Percentiles rank a stretch among this genome's conserved stretches.
Conservation (phyloP, 345 rosid genomes). For the Brassica nigra region DNA sequence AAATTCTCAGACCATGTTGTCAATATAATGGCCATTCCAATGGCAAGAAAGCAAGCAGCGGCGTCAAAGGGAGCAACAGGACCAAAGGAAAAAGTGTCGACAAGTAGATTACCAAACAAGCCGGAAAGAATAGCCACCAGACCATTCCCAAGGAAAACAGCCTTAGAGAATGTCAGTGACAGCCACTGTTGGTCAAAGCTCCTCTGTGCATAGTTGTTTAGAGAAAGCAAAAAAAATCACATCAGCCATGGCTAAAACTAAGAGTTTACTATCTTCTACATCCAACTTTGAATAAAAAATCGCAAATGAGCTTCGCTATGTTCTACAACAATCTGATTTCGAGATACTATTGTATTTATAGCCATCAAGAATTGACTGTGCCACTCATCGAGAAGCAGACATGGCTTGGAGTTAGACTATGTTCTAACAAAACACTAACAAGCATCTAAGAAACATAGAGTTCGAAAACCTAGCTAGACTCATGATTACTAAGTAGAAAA, state of each 20-base stretch:
- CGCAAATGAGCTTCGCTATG: neutral
- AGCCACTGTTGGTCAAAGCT: slow-evolving; percentile 91
- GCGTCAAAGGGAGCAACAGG: slow-evolving; percentile 99
- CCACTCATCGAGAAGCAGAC: slow-evolving; percentile 8
- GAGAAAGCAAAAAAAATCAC: neutral
- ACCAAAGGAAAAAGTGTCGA: slow-evolving; percentile 79
- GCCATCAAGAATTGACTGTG: neutral
- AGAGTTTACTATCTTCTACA: slow-evolving; percentile 1
- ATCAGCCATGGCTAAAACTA: slow-evolving; percentile 24
- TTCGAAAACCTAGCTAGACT: slow-evolving; percentile 5
- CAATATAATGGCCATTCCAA: slow-evolving; percentile 84
- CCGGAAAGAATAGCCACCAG: slow-evolving; percentile 89
- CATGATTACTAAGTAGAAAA: neutral
- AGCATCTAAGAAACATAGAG: neutral
- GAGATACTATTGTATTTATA: neutral
- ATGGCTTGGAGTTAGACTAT: neutral
- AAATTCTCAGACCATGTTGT: slow-evolving; percentile 85
- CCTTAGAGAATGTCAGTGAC: slow-evolving; percentile 89
- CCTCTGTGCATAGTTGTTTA: slow-evolving; percentile 50
- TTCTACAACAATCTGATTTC: slow-evolving; percentile 9
- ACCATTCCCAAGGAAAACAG: slow-evolving; percentile 92
- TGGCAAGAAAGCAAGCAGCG: slow-evolving; percentile 88
- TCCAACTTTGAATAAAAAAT: neutral
- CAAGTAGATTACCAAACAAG: slow-evolving; percentile 80
- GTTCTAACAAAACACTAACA: neutral